Conservation (phyloP, 2,329 filamentous ascomycete species). For the Penicillium capsulatum region DNA sequence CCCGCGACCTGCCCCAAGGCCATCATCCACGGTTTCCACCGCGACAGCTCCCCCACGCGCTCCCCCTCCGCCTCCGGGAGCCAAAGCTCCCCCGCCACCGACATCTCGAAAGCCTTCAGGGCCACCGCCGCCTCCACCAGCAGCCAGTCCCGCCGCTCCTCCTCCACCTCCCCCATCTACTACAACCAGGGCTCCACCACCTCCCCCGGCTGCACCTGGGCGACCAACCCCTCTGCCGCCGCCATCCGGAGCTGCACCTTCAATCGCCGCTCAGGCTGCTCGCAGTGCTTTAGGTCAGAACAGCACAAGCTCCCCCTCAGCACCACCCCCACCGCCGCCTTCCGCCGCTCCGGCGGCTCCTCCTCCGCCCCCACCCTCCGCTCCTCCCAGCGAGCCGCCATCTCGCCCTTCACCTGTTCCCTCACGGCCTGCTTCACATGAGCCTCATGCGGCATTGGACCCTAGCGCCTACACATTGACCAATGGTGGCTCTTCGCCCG, state of each 20-base stretch:
- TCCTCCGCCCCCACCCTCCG: conserved; percentile 44
- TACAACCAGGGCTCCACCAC: conserved; percentile 41
- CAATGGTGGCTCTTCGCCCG: conserved; percentile 51
- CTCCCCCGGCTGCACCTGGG: conserved; percentile 32
- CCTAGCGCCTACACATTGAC: conserved; percentile 71
- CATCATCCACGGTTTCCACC: conserved; percentile 51
- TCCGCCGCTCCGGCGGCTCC: conserved; percentile 41
- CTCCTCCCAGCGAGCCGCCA: conserved; percentile 40
- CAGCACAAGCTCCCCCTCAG: conserved; percentile 42
- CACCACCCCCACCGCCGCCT: conserved; percentile 39
- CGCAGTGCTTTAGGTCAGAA: conserved; percentile 52
- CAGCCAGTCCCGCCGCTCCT: conserved; percentile 43
- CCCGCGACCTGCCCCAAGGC: conserved; percentile 50
- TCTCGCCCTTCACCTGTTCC: conserved; percentile 44
- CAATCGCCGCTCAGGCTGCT: conserved; percentile 57
- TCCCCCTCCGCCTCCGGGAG: conserved; percentile 61
- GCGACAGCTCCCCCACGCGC: conserved; percentile 51
- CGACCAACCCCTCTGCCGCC: conserved; percentile 44
- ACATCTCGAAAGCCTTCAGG: conserved; percentile 56
- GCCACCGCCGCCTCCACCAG: conserved; percentile 42
- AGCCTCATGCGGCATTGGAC: conserved; percentile 62
- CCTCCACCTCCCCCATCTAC: conserved; percentile 40
- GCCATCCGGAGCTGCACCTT: conserved; percentile 25
- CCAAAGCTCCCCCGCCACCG: conserved; percentile 54
- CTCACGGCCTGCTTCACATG: conserved; percentile 36